These are phyloP conservation scores for Malassezia yamatoensis DNA, from an alignment of 1,284 basidiomycete genomes.

Conservation along the genomic window DNA sequence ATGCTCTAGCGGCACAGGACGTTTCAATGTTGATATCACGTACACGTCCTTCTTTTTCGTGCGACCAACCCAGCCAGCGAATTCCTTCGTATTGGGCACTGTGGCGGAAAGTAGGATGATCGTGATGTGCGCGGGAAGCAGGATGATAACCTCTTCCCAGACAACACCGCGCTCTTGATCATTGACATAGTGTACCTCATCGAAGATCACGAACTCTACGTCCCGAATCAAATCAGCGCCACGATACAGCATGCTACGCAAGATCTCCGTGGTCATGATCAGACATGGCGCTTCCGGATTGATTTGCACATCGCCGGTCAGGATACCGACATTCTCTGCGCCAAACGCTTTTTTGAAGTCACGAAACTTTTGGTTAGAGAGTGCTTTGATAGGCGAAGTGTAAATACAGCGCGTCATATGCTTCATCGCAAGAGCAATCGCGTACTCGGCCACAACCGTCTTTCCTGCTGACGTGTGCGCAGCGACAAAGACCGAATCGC, in stretches of 20 bases:
- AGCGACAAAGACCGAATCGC: conserved; percentile 95
- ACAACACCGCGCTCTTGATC: conserved; percentile 98
- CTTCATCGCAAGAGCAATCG: conserved; percentile 86
- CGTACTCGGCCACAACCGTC: conserved; percentile 97
- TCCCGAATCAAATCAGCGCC: conserved; percentile 96
- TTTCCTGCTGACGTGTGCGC: conserved; percentile 99
- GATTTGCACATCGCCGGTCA: conserved; percentile 98
- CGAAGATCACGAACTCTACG: conserved; percentile 98
- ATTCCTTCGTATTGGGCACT: conserved; percentile 87
- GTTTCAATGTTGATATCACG: conserved; percentile 90
- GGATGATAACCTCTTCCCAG: conserved; percentile 98
- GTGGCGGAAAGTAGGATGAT: conserved; percentile 80
- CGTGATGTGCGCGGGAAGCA: conserved; percentile 44
- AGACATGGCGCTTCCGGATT: conserved; percentile 95
- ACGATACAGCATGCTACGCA: conserved; percentile 71
- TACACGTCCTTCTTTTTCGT: conserved; percentile 99
- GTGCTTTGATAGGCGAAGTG: conserved; percentile 95
- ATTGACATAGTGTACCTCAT: conserved; percentile 99
- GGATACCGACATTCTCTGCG: conserved; percentile 79
- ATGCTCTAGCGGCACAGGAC: conserved; percentile 94
- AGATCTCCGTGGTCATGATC: conserved; percentile 82
- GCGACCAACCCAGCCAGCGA: conserved; percentile 97
- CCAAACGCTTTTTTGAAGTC: conserved; percentile 98
- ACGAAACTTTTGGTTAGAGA: conserved; percentile 97
- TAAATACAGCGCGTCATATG: conserved; percentile 99